Evolutionary conservation across 2,329 filamentous ascomycete species (phyloP), one percentile per base, ranked within the genome.

Genomic region (Aspergillus nomiae): DNA sequence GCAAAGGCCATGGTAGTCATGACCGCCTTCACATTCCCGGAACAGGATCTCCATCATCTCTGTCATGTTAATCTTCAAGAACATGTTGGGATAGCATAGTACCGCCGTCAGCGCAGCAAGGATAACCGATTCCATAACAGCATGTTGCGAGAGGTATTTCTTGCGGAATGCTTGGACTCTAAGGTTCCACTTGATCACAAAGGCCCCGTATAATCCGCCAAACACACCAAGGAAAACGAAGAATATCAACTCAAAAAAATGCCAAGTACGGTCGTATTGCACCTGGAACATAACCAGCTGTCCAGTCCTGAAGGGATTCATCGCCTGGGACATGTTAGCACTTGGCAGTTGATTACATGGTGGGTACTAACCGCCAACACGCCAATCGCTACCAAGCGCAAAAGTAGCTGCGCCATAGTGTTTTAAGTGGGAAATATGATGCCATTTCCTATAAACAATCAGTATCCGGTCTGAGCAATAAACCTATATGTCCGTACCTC

Each of bases 251-350:
- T 99, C 95, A 74, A 99, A 99, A 73, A 97, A 97, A 80, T 99
- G 95, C 95, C 95, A 99, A 46, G 91, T 90, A 46, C 94, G 90
- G 77, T 98, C 94, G 74, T 99, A 99, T 71, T 89, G 88, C 72
- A 99, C 94, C 72, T 97, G 94, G 78, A 99, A 99, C 94, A 99
- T 98, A 86, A 99, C 95, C 48, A 99, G 85, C 75, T 99, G 95
- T 24, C 95, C 95, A 0, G 95, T 98, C 58, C 95, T 85, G 80
- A 99, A 99, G 26, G 95, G 95, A 71, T 99, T 99, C 92, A 99
- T 96, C 63, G 92, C 92, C 83, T 86, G 63, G 4, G 30, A 43
- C 32, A 24, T 16, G 57, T 65, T 55, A 62, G 51, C 19, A 51
- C 46, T 16, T 41, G 26, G 5, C 11, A 21, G 36, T 38, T n/a